phyloP scores from a whole-genome alignment of 305 asterid genomes.

The Euphrasia arctica region DNA sequence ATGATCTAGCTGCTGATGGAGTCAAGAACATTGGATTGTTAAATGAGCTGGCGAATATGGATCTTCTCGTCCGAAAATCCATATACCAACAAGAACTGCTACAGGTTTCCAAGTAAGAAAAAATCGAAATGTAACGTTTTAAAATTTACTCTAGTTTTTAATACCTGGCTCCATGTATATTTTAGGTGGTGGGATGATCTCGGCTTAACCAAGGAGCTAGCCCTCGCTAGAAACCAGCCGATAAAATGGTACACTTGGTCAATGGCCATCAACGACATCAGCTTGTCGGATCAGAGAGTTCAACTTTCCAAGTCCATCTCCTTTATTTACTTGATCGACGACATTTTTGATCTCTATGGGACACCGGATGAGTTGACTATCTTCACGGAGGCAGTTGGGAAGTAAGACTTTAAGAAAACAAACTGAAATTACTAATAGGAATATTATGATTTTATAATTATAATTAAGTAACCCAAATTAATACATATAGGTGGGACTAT shows the following conservation, averaged over 20 bases:
- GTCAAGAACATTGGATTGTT: conserved; percentile 17
- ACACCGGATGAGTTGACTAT: no score
- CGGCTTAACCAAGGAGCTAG: no score
- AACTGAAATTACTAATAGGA: no score
- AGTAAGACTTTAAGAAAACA: no score
- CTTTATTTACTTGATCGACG: conserved; percentile 42
- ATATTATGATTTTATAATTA: no score
- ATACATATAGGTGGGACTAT: conserved; percentile 50
- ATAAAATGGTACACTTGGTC: conserved; percentile 46
- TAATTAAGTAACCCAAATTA: no score
- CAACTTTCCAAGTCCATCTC: conserved; percentile 34
- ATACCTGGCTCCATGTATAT: neutral
- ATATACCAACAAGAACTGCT: conserved; percentile 19
- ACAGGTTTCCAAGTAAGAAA: conserved; percentile 20
- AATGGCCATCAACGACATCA: conserved; percentile 27
- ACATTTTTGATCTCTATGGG: conserved; percentile 16
- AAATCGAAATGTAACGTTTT: neutral
- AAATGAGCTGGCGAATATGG: conserved; percentile 9
- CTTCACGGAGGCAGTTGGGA: no score
- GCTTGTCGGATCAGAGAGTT: conserved; percentile 33
- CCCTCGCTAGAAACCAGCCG: neutral
- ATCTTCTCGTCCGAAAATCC: neutral
- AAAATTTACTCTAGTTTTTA: no score
- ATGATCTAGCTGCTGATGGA: conserved; percentile 5
- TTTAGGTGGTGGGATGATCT: no score